These are phyloP conservation scores for Climacium dendroides DNA, from an alignment of 225 moss, liverwort and hornwort genomes.

Conservation along the genomic window DNA sequence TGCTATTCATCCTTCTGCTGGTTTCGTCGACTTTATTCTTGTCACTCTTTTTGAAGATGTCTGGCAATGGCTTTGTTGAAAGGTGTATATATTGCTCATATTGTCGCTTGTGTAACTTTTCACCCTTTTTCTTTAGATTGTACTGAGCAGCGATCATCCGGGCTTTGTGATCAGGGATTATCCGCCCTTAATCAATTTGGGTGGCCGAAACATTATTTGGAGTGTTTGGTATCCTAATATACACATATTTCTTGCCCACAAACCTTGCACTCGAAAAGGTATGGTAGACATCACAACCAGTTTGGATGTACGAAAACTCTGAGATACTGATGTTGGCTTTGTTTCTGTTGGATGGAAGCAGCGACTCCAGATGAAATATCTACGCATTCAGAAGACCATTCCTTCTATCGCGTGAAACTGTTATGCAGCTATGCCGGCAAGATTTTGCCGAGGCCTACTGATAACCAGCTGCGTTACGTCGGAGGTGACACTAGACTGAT, in stretches of 20 bases:
- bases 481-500: constrained; percentile 89
- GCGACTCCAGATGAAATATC: constrained; percentile 54
- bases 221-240: neutral
- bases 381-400: constrained; percentile 62
- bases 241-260: neutral
- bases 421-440: constrained; percentile 97
- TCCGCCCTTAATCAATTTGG: neutral
- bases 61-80: no score
- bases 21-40: neutral
- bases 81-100: neutral
- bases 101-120: neutral
- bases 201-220: neutral
- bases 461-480: constrained; percentile 82
- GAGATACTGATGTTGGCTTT: neutral
- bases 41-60: neutral
- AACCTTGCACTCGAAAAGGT: neutral
- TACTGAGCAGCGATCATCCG: neutral
- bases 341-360: constrained; percentile 11
- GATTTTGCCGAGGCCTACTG: constrained; percentile 84
- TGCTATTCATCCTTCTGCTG: neutral
- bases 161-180: neutral
- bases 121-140: neutral
- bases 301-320: neutral
- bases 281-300: neutral
- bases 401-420: constrained; percentile 70